Evolutionary conservation across 148 eudicot species (phyloP).

Genomic region (Oxyria digyna): DNA sequence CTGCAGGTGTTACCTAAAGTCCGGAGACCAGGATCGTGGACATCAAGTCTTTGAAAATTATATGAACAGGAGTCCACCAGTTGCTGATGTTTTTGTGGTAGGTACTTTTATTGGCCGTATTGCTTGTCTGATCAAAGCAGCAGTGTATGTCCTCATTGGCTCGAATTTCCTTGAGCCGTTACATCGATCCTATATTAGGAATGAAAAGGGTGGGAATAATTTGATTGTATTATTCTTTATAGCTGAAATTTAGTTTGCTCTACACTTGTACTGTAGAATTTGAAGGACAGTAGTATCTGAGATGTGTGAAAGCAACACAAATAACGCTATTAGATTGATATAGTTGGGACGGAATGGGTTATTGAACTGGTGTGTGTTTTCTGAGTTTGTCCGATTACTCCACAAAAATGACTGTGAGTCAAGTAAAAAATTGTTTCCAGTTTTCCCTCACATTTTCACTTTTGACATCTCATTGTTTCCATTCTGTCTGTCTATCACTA

Average conservation of each 20-base stretch:
- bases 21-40: constrained; percentile 63
- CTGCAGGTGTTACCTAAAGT: constrained; percentile 68
- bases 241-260: background rate
- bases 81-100: constrained; percentile 51
- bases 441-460: background rate
- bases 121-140: background rate
- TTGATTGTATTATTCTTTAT: background rate
- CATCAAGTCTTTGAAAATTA: constrained; percentile 45
- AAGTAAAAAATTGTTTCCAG: background rate
- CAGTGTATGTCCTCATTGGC: background rate
- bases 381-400: background rate
- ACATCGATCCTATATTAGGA: background rate
- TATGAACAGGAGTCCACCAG: constrained; percentile 37
- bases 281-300: background rate
- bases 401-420: background rate
- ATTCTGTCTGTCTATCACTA: background rate
- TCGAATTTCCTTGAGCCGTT: background rate
- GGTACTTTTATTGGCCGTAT: constrained; percentile 12
- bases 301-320: background rate
- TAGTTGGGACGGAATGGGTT: background rate
- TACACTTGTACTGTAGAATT: background rate
- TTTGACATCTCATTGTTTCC: background rate
- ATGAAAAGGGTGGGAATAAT: background rate
- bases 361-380: background rate
- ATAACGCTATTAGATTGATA: background rate